Evolutionary conservation across 2,329 filamentous ascomycete genomes (phyloP), one percentile per base, ranked within the genome.

Genomic region (Penicillium sp.): DNA sequence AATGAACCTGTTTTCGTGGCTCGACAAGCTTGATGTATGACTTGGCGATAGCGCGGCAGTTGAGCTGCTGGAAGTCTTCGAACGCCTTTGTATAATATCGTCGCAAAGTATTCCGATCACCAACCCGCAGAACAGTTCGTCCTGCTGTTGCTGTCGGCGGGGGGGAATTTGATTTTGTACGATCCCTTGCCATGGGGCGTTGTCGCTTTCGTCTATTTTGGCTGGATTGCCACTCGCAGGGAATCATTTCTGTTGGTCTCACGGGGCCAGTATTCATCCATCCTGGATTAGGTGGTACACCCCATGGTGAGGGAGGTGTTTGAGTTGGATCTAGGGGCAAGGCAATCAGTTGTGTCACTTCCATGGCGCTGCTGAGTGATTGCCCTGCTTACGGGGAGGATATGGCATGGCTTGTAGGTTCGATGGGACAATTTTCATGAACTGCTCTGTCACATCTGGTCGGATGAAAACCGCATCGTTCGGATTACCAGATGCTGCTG

Each of bases 21-120:
- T 79, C 75, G 23, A 79, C 77, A 5, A 72, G 67, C 55, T 76
- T 79, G 54, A 80, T 78, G 55, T 77, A 79, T 4, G 71, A 72
- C 56, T 79, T 79, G 19, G 73, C 71, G 19, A 80, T 71, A 16
- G 73, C 64, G 5, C 76, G 76, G 48, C 77, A 79, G 48, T 75
- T 76, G 36, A 77, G 66, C 54, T 80, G 78, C 55, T 79, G 76
- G 54, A 80, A 72, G 26, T 72, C 67, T 49, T 72, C 71, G 39
- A 79, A 73, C 9, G 72, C 72, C 18, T 67, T 67, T 45, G 70
- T 65, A 51, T 79, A 79, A 59, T 74, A 80, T 18, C 58, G 56
- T 33, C 63, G 64, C 36, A 72, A 44, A 2, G 68, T 55, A 8
- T 64, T 58, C 0, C 59, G 60, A 14, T 72, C 59, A 2, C 67